A percentile compares a stretch with the other conserved stretches of the same genome.
Evolutionary conservation across 1,139 yeast genomes (phyloP).

Genomic region (Diutina catenulata): DNA sequence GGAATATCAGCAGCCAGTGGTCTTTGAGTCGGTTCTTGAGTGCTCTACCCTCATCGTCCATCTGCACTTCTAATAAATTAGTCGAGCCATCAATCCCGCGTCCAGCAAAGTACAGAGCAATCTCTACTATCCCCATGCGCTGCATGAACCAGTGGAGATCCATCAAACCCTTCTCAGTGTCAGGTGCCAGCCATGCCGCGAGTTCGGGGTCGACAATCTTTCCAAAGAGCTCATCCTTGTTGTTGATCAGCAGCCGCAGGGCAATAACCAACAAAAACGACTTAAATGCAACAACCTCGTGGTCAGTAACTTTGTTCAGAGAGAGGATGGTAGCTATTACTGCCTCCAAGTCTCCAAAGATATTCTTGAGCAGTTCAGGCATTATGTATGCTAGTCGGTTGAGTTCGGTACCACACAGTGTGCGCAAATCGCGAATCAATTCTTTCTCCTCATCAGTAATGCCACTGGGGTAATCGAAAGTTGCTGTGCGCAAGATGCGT

Average conservation of each 20-base stretch:
- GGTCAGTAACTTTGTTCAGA: conserved; percentile 66
- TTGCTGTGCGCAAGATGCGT: conserved; percentile 78
- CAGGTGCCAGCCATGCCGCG: conserved; percentile 85
- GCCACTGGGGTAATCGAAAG: conserved; percentile 65
- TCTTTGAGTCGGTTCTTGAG: conserved; percentile 71
- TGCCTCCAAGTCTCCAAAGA: conserved; percentile 68
- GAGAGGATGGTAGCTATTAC: conserved; percentile 67
- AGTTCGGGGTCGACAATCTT: conserved; percentile 88
- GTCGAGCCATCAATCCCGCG: conserved; percentile 73
- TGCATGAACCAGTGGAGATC: conserved; percentile 98
- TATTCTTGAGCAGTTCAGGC: conserved; percentile 80
- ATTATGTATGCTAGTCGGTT: conserved; percentile 87
- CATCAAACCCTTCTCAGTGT: conserved; percentile 76
- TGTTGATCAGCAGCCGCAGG: conserved; percentile 64
- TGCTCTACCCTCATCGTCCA: conserved; percentile 83
- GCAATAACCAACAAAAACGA: conserved; percentile 87
- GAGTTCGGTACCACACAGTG: conserved; percentile 89
- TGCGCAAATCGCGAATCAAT: conserved; percentile 73
- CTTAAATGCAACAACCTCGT: conserved; percentile 88
- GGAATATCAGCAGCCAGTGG: conserved; percentile 91
- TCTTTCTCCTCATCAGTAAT: conserved; percentile 67
- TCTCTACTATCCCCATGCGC: conserved; percentile 84
- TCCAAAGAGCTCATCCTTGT: conserved; percentile 65
- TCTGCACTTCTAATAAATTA: conserved; percentile 60
- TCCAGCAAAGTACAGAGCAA: conserved; percentile 79